These are phyloP conservation scores for Tulasnella sp. DNA, from an alignment of 768 basidiomycete genomes.

Conservation along the genomic window DNA sequence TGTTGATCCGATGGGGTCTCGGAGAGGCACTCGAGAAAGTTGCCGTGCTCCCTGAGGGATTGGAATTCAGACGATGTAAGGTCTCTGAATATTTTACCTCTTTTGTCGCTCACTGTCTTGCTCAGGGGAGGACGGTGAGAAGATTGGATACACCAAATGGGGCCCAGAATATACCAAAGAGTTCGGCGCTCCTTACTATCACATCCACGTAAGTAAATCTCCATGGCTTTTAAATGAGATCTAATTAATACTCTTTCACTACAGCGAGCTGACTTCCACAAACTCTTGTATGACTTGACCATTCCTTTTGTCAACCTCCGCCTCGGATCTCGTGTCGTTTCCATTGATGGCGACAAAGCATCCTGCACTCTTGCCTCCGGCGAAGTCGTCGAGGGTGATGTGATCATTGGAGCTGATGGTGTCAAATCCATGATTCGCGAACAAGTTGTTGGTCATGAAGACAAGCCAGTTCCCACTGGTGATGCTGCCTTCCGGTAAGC, in stretches of 20 bases:
- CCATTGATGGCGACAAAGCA: constrained; percentile 15
- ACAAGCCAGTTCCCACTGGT: constrained; percentile 39
- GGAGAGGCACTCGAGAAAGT: constrained; percentile 31
- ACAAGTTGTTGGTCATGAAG: constrained; percentile 36
- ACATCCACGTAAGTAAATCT: constrained; percentile 29
- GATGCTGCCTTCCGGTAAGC: constrained; percentile 41
- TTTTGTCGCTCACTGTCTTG: not conserved
- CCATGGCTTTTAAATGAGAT: not conserved
- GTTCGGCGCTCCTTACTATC: constrained; percentile 38
- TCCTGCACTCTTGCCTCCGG: constrained; percentile 16
- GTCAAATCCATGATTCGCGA: constrained; percentile 40
- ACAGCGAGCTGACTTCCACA: constrained; percentile 37
- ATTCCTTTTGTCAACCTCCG: constrained; percentile 20
- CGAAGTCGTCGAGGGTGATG: constrained; percentile 16
- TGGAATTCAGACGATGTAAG: constrained; percentile 32
- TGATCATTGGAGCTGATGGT: constrained; percentile 30
- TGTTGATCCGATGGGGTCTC: constrained; percentile 43
- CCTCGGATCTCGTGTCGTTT: constrained; percentile 15
- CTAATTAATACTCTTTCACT: not conserved
- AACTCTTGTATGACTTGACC: constrained; percentile 32
- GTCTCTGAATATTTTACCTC: not conserved
- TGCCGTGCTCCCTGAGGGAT: constrained; percentile 30
- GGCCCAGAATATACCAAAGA: constrained; percentile 31
- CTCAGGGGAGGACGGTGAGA: constrained; percentile 34
- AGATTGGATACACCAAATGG: constrained; percentile 36